Evolutionary conservation across 805 yeast genomes (phyloP).

Genomic region (Suhomyces tanzawaensis): DNA sequence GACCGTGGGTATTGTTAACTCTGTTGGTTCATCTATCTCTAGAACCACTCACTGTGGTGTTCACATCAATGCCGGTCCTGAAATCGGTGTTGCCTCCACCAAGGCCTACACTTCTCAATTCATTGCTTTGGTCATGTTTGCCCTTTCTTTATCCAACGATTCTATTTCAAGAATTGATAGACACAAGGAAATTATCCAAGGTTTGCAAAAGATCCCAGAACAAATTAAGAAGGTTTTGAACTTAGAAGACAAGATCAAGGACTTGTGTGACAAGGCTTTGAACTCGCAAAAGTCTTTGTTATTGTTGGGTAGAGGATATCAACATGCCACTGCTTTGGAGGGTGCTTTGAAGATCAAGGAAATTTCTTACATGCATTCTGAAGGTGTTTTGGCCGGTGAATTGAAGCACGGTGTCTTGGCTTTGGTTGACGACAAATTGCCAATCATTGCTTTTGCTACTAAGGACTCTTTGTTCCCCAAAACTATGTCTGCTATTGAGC

Average conservation of each 20-base stretch:
- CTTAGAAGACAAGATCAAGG: slow-evolving; percentile 71
- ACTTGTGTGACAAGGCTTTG: slow-evolving; percentile 68
- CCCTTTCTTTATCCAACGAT: slow-evolving; percentile 91
- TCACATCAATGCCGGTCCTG: slow-evolving; percentile 99
- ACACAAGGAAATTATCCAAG: slow-evolving; percentile 82
- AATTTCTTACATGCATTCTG: slow-evolving; percentile 97
- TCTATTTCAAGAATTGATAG: slow-evolving; percentile 72
- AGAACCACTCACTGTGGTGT: slow-evolving; percentile 99
- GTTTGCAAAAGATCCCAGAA: slow-evolving; percentile 76
- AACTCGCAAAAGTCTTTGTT: slow-evolving; percentile 83
- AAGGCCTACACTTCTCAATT: slow-evolving; percentile 98
- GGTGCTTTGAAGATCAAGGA: slow-evolving; percentile 98
- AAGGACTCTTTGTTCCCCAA: slow-evolving; percentile 95
- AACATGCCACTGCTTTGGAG: slow-evolving; percentile 94
- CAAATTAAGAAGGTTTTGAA: slow-evolving; percentile 78
- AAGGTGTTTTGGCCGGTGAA: slow-evolving; percentile 99
- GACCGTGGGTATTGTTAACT: slow-evolving; percentile 95
- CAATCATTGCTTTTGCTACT: slow-evolving; percentile 94
- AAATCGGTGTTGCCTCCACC: slow-evolving; percentile 98
- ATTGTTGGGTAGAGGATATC: slow-evolving; percentile 95
- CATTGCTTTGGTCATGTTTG: slow-evolving; percentile 96
- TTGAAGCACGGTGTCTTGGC: slow-evolving; percentile 98
- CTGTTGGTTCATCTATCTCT: slow-evolving; percentile 95
- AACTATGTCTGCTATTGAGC: slow-evolving; percentile 92
- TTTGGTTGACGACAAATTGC: slow-evolving; percentile 87